phyloP scores from a whole-genome alignment of 257 asterid species.

The Solanum sitiens region DNA sequence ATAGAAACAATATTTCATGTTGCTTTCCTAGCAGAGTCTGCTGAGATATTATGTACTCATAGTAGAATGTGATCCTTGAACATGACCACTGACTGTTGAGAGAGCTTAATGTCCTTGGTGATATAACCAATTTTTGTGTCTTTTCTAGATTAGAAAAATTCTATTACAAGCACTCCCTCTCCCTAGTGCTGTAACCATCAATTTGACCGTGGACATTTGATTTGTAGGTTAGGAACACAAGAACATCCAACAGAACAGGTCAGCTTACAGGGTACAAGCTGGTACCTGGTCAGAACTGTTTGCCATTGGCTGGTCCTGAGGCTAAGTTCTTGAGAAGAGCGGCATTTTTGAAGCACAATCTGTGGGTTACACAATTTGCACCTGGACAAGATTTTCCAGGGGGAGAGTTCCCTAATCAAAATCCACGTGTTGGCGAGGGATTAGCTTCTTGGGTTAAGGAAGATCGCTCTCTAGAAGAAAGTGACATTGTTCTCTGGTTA shows the following conservation, averaged over 20 bases:
- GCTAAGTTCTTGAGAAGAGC: constrained; percentile 94
- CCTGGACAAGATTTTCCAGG: constrained; percentile 95
- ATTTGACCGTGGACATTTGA: neutral
- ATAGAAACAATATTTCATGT: neutral
- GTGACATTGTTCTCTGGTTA: constrained; percentile 84
- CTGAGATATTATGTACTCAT: neutral
- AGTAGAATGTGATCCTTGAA: neutral
- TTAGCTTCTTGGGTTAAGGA: constrained; percentile 88
- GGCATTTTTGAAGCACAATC: constrained; percentile 82
- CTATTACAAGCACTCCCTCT: neutral
- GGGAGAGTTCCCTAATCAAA: constrained; percentile 96
- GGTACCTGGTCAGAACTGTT: constrained; percentile 86
- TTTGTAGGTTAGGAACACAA: constrained; percentile 76
- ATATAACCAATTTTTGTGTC: neutral
- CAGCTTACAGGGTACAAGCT: constrained; percentile 84
- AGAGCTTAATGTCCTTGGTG: neutral
- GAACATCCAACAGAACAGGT: constrained; percentile 82
- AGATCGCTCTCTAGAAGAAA: constrained; percentile 79
- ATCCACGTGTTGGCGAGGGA: constrained; percentile 96
- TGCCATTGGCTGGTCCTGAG: constrained; percentile 89
- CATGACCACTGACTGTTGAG: neutral
- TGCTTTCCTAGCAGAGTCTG: neutral
- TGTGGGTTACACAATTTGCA: constrained; percentile 90
- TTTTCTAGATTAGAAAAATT: neutral
- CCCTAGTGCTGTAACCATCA: neutral